phyloP scores from a whole-genome alignment of 345 rosid species.

The Murraya koenigii region DNA sequence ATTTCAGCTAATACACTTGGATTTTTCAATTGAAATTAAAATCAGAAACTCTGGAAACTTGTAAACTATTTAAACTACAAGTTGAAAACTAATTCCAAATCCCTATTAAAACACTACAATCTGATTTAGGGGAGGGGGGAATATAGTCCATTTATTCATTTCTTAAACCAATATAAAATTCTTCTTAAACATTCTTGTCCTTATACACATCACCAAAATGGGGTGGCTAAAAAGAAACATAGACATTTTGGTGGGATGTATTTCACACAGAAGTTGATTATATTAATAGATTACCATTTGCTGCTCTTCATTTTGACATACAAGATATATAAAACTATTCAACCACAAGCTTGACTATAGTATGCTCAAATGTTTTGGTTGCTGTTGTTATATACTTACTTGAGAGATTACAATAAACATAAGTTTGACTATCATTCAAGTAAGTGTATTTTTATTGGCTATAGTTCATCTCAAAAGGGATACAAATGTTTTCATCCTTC shows the following conservation, averaged over 20 bases:
- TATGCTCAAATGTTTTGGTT: neutral
- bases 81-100: no score
- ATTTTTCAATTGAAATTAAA: no score
- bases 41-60: no score
- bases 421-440: no score
- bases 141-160: neutral
- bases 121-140: neutral
- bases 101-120: neutral
- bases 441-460: neutral
- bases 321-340: no score
- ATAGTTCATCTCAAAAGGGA: neutral
- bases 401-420: no score
- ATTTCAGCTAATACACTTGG: no score
- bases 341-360: neutral
- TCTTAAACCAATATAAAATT: neutral
- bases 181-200: neutral
- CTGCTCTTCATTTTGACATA: neutral
- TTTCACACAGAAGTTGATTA: neutral
- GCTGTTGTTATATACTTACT: neutral
- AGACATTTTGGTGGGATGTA: neutral
- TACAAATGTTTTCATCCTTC: no score
- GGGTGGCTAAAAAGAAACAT: neutral
- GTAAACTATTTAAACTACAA: no score
- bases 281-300: neutral
- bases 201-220: neutral